Conservation (phyloP, 176 grass and related monocot genomes). For the Hordeum vulgare region MorexV3_pseudomolecules_assembly NC_058521.1:36142336-36142835, state of each 20-base stretch:
- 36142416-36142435: background rate
- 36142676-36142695: too few species aligned
- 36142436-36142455: background rate
- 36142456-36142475: background rate
- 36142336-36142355: constrained; percentile 93
- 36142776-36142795: background rate
- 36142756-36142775: background rate
- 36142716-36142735: too few species aligned
- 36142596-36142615: too few species aligned
- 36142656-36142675: too few species aligned
- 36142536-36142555: background rate
- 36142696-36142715: too few species aligned
- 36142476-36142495: background rate
- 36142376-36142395: background rate
- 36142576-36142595: too few species aligned
- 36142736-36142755: background rate
- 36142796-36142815: background rate
- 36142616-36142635: too few species aligned
- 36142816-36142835: background rate
- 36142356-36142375: constrained; percentile 32
- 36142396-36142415: background rate
- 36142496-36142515: background rate
- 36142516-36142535: background rate
- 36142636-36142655: too few species aligned
- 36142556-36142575: too few species aligned